Conservation (phyloP, 2,329 filamentous ascomycete species). For the Fusarium kyushuense region DNA sequence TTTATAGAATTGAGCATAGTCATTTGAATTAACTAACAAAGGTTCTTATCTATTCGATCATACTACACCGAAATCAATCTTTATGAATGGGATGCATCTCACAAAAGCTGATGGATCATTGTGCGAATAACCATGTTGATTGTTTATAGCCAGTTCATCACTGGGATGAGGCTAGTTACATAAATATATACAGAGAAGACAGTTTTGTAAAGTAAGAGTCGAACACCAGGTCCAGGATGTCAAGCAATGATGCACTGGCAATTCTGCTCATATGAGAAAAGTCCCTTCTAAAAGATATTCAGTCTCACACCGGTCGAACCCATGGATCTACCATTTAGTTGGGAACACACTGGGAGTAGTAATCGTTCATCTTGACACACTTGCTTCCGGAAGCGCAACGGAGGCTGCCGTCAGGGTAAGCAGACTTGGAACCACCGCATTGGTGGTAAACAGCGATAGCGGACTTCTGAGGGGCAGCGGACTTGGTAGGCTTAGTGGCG, state of each 20-base stretch:
- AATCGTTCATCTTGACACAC: slow-evolving; percentile 45
- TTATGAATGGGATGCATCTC: too few relatives aligned
- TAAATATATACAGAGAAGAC: slow-evolving; percentile 44
- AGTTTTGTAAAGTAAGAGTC: slow-evolving; percentile 32
- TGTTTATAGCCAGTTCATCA: slow-evolving; percentile 16
- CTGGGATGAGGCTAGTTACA: slow-evolving; percentile 20
- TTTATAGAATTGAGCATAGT: not conserved
- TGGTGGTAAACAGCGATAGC: slow-evolving; percentile 36
- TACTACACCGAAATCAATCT: not conserved
- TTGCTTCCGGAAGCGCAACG: slow-evolving; percentile 40
- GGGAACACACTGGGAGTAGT: slow-evolving; percentile 45
- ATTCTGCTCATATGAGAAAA: slow-evolving; percentile 17
- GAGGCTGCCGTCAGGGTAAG: slow-evolving; percentile 41
- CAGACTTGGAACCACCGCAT: slow-evolving; percentile 41
- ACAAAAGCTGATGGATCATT: not conserved
- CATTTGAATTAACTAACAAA: not conserved
- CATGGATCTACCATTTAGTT: slow-evolving; percentile 36
- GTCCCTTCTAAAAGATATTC: slow-evolving; percentile 1
- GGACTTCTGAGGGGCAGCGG: slow-evolving; percentile 18
- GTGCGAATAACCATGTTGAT: slow-evolving; percentile 26
- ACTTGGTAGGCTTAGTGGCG: slow-evolving; percentile 28
- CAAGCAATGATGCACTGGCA: slow-evolving; percentile 24
- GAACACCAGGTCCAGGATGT: slow-evolving; percentile 32
- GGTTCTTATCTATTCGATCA: too few relatives aligned
- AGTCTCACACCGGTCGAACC: not conserved